Conservation (phyloP, 768 basidiomycete genomes). For the Cyclocybe cylindracea region DNA sequence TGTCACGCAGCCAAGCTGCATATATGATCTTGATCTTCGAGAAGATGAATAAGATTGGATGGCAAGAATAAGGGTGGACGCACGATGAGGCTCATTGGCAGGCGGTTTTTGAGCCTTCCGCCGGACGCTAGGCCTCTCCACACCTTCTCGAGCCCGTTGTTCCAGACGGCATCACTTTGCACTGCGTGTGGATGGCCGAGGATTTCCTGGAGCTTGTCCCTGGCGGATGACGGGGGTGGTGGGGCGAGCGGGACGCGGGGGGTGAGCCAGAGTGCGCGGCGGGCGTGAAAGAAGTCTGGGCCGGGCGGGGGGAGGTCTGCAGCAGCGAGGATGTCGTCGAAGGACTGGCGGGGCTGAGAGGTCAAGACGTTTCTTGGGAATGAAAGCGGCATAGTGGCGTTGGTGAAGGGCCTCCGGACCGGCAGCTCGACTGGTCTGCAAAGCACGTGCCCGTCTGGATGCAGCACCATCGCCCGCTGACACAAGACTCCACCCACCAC, state of each 20-base stretch:
- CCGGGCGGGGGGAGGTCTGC: slow-evolving; percentile 60
- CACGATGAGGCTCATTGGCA: slow-evolving; percentile 70
- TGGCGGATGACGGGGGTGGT: slow-evolving; percentile 34
- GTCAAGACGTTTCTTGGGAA: background rate
- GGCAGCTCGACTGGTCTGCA: background rate
- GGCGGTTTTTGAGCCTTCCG: slow-evolving; percentile 52
- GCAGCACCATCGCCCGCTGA: slow-evolving; percentile 11
- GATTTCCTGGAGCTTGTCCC: slow-evolving; percentile 50
- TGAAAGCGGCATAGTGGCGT: background rate
- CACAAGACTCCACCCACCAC: slow-evolving; percentile 24
- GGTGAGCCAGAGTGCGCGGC: slow-evolving; percentile 63
- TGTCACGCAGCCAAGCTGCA: slow-evolving; percentile 74
- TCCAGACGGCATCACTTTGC: slow-evolving; percentile 56
- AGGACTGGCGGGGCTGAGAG: slow-evolving; percentile 23
- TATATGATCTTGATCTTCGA: slow-evolving; percentile 71
- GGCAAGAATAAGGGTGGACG: slow-evolving; percentile 26
- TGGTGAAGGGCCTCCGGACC: no score
- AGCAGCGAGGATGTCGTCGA: slow-evolving; percentile 40
- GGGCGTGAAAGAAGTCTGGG: slow-evolving; percentile 60
- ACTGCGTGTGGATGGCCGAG: slow-evolving; percentile 48
- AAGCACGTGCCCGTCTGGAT: slow-evolving; percentile 17
- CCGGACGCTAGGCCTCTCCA: slow-evolving; percentile 66
- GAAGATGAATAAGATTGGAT: slow-evolving; percentile 15
- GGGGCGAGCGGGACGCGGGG: slow-evolving; percentile 23
- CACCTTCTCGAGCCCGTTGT: slow-evolving; percentile 54